Conservation (phyloP, 345 rosid species). For the Microcos paniculata region DNA sequence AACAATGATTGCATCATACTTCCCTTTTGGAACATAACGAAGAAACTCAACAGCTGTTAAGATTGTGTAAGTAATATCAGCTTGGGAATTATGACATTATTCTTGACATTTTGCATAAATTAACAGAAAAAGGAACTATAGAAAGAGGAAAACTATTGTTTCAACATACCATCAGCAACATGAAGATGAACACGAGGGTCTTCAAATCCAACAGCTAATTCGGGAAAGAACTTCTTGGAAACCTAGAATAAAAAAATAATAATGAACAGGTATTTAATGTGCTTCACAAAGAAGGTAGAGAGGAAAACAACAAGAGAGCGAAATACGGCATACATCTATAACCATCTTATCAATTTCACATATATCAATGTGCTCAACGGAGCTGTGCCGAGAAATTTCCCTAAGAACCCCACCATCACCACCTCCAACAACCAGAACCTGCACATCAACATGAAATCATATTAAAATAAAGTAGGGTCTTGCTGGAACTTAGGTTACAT, state of each 20-base stretch:
- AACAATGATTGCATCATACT: slow-evolving; percentile 87
- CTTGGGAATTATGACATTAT: not conserved
- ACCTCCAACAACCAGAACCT: slow-evolving; percentile 99
- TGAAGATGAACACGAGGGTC: slow-evolving; percentile 93
- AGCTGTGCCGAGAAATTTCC: slow-evolving; percentile 84
- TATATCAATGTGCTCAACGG: slow-evolving; percentile 87
- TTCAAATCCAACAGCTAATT: slow-evolving; percentile 81
- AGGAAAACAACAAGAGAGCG: not conserved
- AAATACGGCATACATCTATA: slow-evolving; percentile 69
- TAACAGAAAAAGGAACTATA: not conserved
- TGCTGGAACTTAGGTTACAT: not conserved
- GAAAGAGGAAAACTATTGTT: not conserved
- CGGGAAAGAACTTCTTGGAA: slow-evolving; percentile 74
- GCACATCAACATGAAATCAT: slow-evolving; percentile 7
- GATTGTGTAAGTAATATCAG: slow-evolving; percentile 16
- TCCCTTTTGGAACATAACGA: slow-evolving; percentile 56
- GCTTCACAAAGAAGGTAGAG: not conserved
- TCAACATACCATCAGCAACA: slow-evolving; percentile 84
- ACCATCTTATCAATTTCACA: slow-evolving; percentile 98
- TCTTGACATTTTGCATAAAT: slow-evolving; percentile 1
- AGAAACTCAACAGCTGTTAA: slow-evolving; percentile 82
- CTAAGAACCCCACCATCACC: slow-evolving; percentile 98
- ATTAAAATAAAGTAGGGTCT: not conserved
- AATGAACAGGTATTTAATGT: not conserved
- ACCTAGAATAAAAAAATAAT: slow-evolving; percentile 45